Conservation (phyloP, 2,329 filamentous ascomycete genomes). For the Drechslera avenae region DNA sequence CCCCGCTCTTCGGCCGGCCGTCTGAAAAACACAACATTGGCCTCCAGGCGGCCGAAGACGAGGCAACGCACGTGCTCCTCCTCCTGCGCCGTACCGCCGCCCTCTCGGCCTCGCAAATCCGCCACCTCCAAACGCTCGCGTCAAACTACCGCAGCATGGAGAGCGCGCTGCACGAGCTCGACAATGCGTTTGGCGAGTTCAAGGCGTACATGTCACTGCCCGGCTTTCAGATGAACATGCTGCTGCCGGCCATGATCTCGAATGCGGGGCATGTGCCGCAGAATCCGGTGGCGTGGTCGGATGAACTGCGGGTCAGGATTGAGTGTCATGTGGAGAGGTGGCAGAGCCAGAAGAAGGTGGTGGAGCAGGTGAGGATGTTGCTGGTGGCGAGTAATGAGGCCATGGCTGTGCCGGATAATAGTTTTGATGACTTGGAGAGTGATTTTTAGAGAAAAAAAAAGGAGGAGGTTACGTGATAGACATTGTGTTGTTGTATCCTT, state of each 20-base stretch:
- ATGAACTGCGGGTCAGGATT: constrained; percentile 16
- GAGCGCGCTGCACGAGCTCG: constrained; percentile 10
- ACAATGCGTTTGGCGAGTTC: constrained; percentile 16
- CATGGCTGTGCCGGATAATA: constrained; percentile 31
- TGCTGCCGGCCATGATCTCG: background rate
- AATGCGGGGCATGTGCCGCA: constrained; percentile 6
- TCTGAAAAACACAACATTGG: constrained; percentile 10
- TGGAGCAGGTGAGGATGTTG: constrained; percentile 26
- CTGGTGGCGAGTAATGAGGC: constrained; percentile 27
- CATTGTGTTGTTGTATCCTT: too few relatives aligned
- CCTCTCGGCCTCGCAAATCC: constrained; percentile 18
- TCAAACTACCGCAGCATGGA: constrained; percentile 28
- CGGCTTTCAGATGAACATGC: constrained; percentile 2
- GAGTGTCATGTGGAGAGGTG: constrained; percentile 29
- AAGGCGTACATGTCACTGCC: constrained; percentile 22
- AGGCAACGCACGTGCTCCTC: constrained; percentile 24
- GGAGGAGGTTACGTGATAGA: background rate
- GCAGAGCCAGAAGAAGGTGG: constrained; percentile 23
- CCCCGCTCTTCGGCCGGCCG: constrained; percentile 29
- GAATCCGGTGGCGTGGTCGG: constrained; percentile 35
- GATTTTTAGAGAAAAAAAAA: constrained; percentile 9
- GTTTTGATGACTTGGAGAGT: constrained; percentile 29
- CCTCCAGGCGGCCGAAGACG: constrained; percentile 25
- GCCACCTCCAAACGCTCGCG: constrained; percentile 24
- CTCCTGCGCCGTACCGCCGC: constrained; percentile 34